Base-by-base conservation (phyloP, 306 rosid genomes). In the Cajanus cajan region DNA sequence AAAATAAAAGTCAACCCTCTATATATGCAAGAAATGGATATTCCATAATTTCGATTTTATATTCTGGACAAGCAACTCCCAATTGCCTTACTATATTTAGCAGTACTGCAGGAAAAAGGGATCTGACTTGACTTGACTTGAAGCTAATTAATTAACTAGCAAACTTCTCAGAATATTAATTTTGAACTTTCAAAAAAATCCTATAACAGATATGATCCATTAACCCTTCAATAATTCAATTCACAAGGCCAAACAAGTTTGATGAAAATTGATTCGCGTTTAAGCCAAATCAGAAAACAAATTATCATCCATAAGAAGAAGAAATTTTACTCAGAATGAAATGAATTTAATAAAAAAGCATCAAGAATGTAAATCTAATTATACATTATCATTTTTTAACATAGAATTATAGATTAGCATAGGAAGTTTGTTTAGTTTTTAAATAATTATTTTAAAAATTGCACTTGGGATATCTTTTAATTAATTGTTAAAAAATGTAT, bases 1-100 rank as follows among this genome's bases (percentile, higher is more conserved):
- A 68, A 51, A 79, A 69, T 52, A 47, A 78, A 64, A 54, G 78
- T 75, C 80, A 86, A 79, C 84, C 78, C 67, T 76, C 28, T n/a
- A n/a, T n/a, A n/a, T 41, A 9, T 24, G 39, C 68, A 68, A 19
- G 78, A 78, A 68, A 62, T 43, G 25, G 6, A n/a, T 25, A 68
- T 37, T 28, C 3, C 2, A 28, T 28, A 28, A 28, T 28, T 28
- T 28, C 5, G 4, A 48, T 67, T 44, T 45, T 75, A 24, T 68
- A 77, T 79, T 75, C 58, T 47, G 36, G 67, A 67, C 54, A 59
- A 77, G 57, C 15, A 55, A 22, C 64, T 21, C 65, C 43, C 48
- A 68, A 11, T 51, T 77, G 57, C 52, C 43, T 45, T 84, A 63
- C 51, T 65, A 59, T 70, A 71, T 44, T 66, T 19, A 41, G 5